phyloP scores from a whole-genome alignment of 2,329 filamentous ascomycete genomes.

The Trichoderma simmonsii region DNA sequence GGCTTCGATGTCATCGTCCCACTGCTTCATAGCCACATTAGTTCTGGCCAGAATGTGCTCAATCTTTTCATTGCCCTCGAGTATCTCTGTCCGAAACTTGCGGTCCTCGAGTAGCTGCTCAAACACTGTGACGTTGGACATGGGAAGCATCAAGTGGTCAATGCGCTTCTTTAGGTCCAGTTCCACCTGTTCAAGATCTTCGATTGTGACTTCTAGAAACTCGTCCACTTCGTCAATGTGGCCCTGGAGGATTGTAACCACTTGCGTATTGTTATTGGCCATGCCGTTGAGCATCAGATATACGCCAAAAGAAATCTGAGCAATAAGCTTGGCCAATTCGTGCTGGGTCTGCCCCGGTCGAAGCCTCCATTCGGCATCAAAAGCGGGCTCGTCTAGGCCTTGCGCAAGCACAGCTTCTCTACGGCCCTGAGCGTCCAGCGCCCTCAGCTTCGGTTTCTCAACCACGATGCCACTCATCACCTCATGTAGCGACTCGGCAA shows the following conservation, averaged over 20 bases:
- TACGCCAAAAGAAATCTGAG: slow-evolving; percentile 91
- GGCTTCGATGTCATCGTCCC: slow-evolving; percentile 73
- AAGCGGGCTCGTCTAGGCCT: slow-evolving; percentile 65
- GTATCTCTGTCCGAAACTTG: slow-evolving; percentile 74
- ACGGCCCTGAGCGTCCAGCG: slow-evolving; percentile 57
- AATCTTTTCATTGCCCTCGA: slow-evolving; percentile 86
- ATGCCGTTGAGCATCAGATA: slow-evolving; percentile 81
- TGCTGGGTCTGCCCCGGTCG: slow-evolving; percentile 75
- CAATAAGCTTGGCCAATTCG: slow-evolving; percentile 82
- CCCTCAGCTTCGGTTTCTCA: slow-evolving; percentile 51
- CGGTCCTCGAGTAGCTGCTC: slow-evolving; percentile 85
- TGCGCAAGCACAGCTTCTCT: slow-evolving; percentile 67
- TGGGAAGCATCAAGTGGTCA: slow-evolving; percentile 74
- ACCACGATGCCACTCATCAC: slow-evolving; percentile 50
- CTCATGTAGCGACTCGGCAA: slow-evolving; percentile 77
- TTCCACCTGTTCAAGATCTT: slow-evolving; percentile 77
- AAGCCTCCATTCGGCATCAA: slow-evolving; percentile 73
- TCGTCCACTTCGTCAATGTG: slow-evolving; percentile 94
- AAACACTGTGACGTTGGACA: slow-evolving; percentile 79
- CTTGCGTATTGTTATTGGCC: slow-evolving; percentile 84
- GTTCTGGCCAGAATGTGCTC: slow-evolving; percentile 86
- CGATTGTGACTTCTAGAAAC: slow-evolving; percentile 80
- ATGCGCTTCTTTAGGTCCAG: slow-evolving; percentile 78
- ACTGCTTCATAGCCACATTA: slow-evolving; percentile 69
- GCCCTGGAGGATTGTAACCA: slow-evolving; percentile 81